Evolutionary conservation across 305 asterid species (phyloP), one percentile per base, ranked within the genome.

Genomic region (Solanum hybrid): DNA sequence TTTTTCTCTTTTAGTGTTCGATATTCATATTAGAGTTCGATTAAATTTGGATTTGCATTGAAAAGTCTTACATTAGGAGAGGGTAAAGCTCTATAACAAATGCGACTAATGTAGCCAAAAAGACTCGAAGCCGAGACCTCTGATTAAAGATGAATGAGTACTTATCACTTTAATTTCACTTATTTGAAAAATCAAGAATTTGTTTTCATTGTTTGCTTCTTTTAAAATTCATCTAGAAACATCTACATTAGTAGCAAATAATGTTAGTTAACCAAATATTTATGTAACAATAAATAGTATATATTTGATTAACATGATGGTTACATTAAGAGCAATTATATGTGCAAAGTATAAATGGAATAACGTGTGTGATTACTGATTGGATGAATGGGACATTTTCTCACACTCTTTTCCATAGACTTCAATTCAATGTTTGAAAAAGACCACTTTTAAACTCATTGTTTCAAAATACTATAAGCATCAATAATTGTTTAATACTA

Each of bases 121-220:
- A 0, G 0, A 15, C n/a, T 51, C 1, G 9, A 51, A 51, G 22
- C 0, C 9, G 0, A 51, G 3, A 51, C 9, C n/a, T 51, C n/a
- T 15, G 0, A 51, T 51, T 51, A 51, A 51, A 6, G 0, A 51
- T 51, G n/a, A 51, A 15, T 51, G 65, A 51, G 3, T 51, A 15
- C 1, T 4, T 51, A 51, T 15, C n/a, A 51, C 65, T 51, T 51
- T 6, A 51, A 51, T 22, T 65, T 65, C 73, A 65, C 70, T 4
- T 26, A 15, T 82, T 82, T 39, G 5, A 82, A 41, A 82, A 82
- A 26, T 27, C 70, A 26, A 79, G 15, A 34, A 33, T 34, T 79
- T 82, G 72, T 82, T 82, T 82, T 41, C 37, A 41, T 10, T 24
- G 5, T 26, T 73, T 73, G 79, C 34, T 73, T 29, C n/a, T 29